A percentile compares a stretch with the other conserved stretches of the same genome.
Conservation (phyloP, 768 basidiomycete species). For the Hygrocybe coccinea region DNA sequence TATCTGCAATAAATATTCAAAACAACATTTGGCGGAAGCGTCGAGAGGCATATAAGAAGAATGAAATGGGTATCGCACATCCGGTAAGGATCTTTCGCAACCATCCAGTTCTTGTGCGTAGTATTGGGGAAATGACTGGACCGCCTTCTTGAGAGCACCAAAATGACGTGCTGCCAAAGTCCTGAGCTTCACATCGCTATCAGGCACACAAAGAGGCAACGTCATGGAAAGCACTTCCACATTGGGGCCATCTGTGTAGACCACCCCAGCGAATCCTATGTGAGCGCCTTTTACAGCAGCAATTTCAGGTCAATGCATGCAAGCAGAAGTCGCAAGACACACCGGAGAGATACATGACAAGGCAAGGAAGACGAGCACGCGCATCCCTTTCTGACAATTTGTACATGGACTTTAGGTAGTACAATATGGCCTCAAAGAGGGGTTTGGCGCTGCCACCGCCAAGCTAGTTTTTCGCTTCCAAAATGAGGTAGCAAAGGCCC, state of each 20-base stretch:
- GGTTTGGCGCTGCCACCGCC: conserved; percentile 11
- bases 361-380: conserved; percentile 10
- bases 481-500: conserved; percentile 9
- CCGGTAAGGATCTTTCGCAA: neutral
- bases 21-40: neutral
- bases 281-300: conserved; percentile 6
- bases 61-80: neutral
- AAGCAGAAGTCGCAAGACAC: neutral
- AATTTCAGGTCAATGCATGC: too few species aligned
- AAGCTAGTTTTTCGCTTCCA: conserved; percentile 14
- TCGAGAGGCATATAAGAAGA: neutral
- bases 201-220: conserved; percentile 7
- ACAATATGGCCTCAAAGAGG: conserved; percentile 12
- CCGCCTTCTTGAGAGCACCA: conserved; percentile 5
- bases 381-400: neutral
- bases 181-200: neutral
- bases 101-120: neutral
- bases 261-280: conserved; percentile 11
- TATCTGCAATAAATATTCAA: neutral
- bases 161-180: conserved; percentile 3
- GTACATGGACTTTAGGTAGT: conserved; percentile 16
- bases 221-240: conserved; percentile 8
- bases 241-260: conserved; percentile 10
- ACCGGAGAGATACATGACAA: conserved; percentile 11
- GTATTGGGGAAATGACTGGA: neutral